These are phyloP conservation scores for Fusarium cyanostomum DNA, from an alignment of 2,329 filamentous ascomycete genomes.

Conservation along the genomic window DNA sequence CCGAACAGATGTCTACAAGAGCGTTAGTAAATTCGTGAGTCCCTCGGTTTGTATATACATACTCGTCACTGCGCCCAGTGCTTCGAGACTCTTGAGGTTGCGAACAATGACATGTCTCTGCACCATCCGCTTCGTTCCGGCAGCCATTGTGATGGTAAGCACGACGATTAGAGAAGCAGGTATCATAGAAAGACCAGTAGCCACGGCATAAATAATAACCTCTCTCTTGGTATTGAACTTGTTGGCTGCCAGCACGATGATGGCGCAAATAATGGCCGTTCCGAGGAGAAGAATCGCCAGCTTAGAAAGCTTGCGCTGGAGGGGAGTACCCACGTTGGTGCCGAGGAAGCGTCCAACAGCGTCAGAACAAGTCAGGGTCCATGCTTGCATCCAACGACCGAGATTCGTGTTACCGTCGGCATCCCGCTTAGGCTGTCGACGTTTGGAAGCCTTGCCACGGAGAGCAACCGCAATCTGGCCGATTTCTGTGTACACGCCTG, in stretches of 20 bases:
- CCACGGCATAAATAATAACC: slow-evolving; percentile 65
- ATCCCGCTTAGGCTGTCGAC: slow-evolving; percentile 52
- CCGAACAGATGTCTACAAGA: slow-evolving; percentile 60
- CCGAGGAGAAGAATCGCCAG: slow-evolving; percentile 73
- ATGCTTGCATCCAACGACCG: slow-evolving; percentile 49
- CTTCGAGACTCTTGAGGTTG: slow-evolving; percentile 63
- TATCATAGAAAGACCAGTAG: slow-evolving; percentile 60
- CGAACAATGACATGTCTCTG: slow-evolving; percentile 62
- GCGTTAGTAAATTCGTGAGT: slow-evolving; percentile 23
- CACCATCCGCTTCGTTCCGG: slow-evolving; percentile 63
- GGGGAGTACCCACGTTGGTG: slow-evolving; percentile 73
- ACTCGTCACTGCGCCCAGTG: slow-evolving; percentile 65
- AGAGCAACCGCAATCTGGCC: slow-evolving; percentile 66
- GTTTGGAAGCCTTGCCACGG: slow-evolving; percentile 48
- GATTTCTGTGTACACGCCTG: slow-evolving; percentile 69
- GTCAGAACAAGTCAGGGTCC: slow-evolving; percentile 57
- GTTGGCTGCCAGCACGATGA: slow-evolving; percentile 76
- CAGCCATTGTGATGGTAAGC: slow-evolving; percentile 68
- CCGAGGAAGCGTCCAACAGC: slow-evolving; percentile 71
- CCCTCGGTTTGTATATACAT: slow-evolving; percentile 12
- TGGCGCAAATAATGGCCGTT: slow-evolving; percentile 73
- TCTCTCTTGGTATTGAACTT: slow-evolving; percentile 61
- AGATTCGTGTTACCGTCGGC: slow-evolving; percentile 53
- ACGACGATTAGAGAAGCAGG: slow-evolving; percentile 60
- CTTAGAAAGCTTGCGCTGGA: slow-evolving; percentile 74